A percentile compares a stretch with the other conserved stretches of the same genome.
Evolutionary conservation across 2,329 filamentous ascomycete species (phyloP).

Genomic region (Proliferodiscus dingleyae): DNA sequence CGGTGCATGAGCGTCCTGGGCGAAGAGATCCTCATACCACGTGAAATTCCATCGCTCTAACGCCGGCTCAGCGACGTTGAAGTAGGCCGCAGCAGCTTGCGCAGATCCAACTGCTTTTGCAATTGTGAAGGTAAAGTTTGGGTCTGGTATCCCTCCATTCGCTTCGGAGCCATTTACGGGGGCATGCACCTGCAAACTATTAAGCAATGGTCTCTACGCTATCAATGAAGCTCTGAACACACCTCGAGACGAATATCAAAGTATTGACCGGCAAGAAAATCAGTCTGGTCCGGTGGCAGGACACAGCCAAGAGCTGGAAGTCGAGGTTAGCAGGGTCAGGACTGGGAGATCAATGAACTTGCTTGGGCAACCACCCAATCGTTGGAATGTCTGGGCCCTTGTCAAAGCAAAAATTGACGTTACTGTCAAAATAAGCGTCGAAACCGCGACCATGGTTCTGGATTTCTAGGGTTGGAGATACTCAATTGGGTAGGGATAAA

Average conservation of each 20-base stretch:
- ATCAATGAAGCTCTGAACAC: conserved; percentile 9
- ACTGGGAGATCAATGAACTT: conserved; percentile 3
- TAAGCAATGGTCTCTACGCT: not conserved
- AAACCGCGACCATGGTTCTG: conserved; percentile 25
- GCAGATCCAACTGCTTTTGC: conserved; percentile 54
- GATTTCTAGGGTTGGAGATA: conserved; percentile 10
- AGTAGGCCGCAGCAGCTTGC: conserved; percentile 58
- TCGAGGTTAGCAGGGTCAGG: conserved; percentile 6
- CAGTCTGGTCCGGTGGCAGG: conserved; percentile 60
- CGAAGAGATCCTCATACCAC: conserved; percentile 84
- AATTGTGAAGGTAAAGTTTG: conserved; percentile 71
- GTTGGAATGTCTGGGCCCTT: conserved; percentile 54
- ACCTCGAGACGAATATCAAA: conserved; percentile 76
- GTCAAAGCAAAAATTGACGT: conserved; percentile 36
- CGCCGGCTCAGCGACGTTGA: conserved; percentile 63
- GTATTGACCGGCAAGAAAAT: conserved; percentile 78
- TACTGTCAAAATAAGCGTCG: conserved; percentile 29
- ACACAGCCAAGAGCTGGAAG: conserved; percentile 48
- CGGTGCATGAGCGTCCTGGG: conserved; percentile 62
- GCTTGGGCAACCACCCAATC: conserved; percentile 52
- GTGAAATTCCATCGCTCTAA: conserved; percentile 77
- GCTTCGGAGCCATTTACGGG: conserved; percentile 78
- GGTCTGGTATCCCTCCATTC: conserved; percentile 61
- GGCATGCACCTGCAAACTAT: conserved; percentile 54
- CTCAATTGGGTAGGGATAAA: too few species aligned